A percentile compares a stretch with the other conserved stretches of the same genome.
These are phyloP conservation scores for Apiospora kogelbergensis DNA, from an alignment of 2,329 filamentous ascomycete genomes.

Conservation along the genomic window DNA sequence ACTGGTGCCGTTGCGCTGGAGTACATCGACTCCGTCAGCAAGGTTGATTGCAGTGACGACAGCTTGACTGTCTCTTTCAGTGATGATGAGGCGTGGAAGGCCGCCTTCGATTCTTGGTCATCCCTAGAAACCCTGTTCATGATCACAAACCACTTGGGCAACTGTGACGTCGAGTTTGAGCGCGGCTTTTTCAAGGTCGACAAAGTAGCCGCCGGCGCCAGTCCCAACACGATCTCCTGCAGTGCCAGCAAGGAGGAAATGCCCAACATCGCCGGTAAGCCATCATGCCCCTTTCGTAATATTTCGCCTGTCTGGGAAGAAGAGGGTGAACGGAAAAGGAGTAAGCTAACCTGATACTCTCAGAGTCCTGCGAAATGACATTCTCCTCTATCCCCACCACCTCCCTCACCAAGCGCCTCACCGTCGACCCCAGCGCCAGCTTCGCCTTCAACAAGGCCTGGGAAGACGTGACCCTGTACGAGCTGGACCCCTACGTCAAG, in stretches of 20 bases:
- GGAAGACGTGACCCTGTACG: constrained; percentile 30
- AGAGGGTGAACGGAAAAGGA: too few species aligned
- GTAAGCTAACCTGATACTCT: too few species aligned
- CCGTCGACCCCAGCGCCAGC: background rate
- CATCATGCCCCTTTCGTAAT: constrained; percentile 20
- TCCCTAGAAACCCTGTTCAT: constrained; percentile 29
- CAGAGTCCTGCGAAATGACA: constrained; percentile 8
- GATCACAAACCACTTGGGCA: constrained; percentile 42
- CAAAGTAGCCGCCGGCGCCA: constrained; percentile 27
- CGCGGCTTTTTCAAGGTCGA: constrained; percentile 38
- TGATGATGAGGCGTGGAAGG: constrained; percentile 18
- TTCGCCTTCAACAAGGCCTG: constrained; percentile 21
- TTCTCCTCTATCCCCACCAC: constrained; percentile 9
- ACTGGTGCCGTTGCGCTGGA: constrained; percentile 33
- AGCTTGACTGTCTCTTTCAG: constrained; percentile 30
- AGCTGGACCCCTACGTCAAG: constrained; percentile 30
- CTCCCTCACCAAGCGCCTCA: constrained; percentile 2
- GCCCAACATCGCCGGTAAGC: constrained; percentile 35
- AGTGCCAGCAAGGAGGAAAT: constrained; percentile 32
- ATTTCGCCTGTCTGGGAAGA: too few species aligned
- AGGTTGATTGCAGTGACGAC: constrained; percentile 29
- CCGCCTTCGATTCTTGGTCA: constrained; percentile 22
- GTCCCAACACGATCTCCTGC: constrained; percentile 31
- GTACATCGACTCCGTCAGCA: constrained; percentile 26
- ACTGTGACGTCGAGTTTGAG: constrained; percentile 40